These are phyloP conservation scores for Globisporangium parvum DNA, from an alignment of 352 stramenopile genomes.

Conservation along the genomic window DNA sequence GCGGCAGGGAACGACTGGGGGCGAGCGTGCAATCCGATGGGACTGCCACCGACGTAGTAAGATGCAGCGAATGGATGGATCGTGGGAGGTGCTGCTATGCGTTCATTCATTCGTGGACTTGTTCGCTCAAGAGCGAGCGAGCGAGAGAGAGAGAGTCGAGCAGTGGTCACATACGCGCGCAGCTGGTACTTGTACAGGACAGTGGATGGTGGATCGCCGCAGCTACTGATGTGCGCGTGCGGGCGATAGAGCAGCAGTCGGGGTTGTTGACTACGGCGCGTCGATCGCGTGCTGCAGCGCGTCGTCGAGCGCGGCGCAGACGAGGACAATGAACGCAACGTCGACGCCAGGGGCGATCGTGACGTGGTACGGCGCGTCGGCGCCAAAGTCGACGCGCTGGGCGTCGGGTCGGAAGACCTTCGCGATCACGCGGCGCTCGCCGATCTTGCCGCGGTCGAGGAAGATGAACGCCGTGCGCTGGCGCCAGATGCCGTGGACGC, in stretches of 20 bases:
- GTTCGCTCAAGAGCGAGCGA: too few relatives aligned
- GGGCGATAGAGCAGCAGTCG: background rate
- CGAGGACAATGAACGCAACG: constrained; percentile 12
- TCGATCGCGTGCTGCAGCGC: constrained; percentile 3
- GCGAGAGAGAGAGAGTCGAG: too few relatives aligned
- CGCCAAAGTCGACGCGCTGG: constrained; percentile 10
- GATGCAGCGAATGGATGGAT: too few relatives aligned
- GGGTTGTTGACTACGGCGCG: background rate
- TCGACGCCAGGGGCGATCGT: constrained; percentile 9
- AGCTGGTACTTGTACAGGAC: too few relatives aligned
- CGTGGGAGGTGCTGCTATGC: too few relatives aligned
- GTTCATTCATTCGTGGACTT: too few relatives aligned
- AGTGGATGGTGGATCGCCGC: too few relatives aligned
- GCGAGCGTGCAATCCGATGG: too few relatives aligned
- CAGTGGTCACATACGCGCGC: too few relatives aligned
- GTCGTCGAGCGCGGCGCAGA: constrained; percentile 12
- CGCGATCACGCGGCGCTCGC: constrained; percentile 8
- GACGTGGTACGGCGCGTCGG: constrained; percentile 17
- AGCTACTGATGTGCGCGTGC: too few relatives aligned
- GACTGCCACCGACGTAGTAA: too few relatives aligned
- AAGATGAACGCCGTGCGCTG: constrained; percentile 18
- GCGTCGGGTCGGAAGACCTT: constrained; percentile 16
- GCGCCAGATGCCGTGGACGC: constrained; percentile 21
- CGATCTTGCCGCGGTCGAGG: constrained; percentile 12
- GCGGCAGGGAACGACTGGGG: too few relatives aligned